Evolutionary conservation across 1,139 yeast species (phyloP).

Genomic region (Protomyces arabidopsidicola): DNA sequence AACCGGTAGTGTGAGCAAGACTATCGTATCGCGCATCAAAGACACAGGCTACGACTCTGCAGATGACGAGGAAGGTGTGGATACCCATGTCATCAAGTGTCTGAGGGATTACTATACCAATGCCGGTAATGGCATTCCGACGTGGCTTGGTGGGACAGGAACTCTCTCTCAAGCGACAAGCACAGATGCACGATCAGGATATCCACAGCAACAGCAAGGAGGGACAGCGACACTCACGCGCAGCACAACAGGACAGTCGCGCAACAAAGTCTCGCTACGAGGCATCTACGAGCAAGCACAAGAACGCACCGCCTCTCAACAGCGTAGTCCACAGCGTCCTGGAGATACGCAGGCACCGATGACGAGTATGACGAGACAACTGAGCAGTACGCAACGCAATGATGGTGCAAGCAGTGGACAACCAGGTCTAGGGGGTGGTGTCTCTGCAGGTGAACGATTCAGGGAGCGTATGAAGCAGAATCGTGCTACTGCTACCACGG

Average conservation of each 20-base stretch:
- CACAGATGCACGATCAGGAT: background rate
- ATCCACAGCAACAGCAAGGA: background rate
- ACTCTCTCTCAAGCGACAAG: background rate
- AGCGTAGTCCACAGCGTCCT: background rate
- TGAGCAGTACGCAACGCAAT: background rate
- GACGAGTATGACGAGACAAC: background rate
- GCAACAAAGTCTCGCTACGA: conserved; percentile 11
- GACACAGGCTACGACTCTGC: conserved; percentile 22
- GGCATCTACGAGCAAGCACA: conserved; percentile 26
- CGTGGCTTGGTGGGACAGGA: conserved; percentile 19
- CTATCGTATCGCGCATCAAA: conserved; percentile 13
- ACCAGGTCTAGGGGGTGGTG: background rate
- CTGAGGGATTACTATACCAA: conserved; percentile 20
- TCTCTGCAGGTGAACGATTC: conserved; percentile 24
- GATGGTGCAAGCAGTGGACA: background rate
- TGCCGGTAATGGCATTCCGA: conserved; percentile 20
- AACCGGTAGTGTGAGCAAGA: conserved; percentile 17
- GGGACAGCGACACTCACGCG: background rate
- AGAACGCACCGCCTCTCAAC: conserved; percentile 16
- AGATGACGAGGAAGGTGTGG: conserved; percentile 22
- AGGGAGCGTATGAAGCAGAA: conserved; percentile 23
- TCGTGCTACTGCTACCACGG: background rate
- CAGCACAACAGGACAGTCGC: background rate
- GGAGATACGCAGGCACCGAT: background rate
- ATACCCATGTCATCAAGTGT: conserved; percentile 23